These are phyloP conservation scores for Eucalyptus rudis DNA, from an alignment of 345 rosid genomes.

Conservation along the genomic window DNA sequence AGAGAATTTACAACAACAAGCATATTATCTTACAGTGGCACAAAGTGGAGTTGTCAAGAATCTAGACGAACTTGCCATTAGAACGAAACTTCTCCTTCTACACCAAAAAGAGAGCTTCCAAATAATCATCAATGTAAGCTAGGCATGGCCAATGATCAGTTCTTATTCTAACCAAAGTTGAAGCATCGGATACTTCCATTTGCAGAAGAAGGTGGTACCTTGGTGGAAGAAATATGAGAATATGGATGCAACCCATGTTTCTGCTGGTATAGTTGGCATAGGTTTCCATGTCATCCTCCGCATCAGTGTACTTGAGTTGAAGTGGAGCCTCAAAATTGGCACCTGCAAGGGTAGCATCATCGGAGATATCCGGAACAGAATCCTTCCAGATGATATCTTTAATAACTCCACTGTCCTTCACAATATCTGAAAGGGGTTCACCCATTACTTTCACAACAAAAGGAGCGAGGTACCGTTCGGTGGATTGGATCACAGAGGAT, in stretches of 20 bases:
- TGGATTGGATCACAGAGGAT: conserved; percentile 27
- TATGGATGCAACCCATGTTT: conserved; percentile 53
- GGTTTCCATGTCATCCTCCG: conserved; percentile 35
- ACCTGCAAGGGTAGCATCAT: conserved; percentile 6
- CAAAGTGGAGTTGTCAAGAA: neutral
- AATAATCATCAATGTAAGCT: conserved; percentile 87
- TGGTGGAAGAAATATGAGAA: conserved; percentile 85
- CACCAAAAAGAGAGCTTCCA: conserved; percentile 67
- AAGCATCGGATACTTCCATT: conserved; percentile 76
- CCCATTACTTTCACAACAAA: conserved; percentile 74
- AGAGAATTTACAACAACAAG: neutral
- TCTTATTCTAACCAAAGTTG: conserved; percentile 84
- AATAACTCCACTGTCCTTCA: conserved; percentile 59
- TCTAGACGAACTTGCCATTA: neutral
- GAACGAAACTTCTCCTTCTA: conserved; percentile 2
- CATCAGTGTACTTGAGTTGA: conserved; percentile 50
- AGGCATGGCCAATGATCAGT: conserved; percentile 99
- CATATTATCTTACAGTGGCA: neutral
- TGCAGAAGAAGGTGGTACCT: conserved; percentile 85
- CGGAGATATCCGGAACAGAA: conserved; percentile 5
- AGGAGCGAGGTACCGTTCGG: conserved; percentile 45
- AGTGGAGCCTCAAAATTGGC: conserved; percentile 31
- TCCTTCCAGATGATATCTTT: conserved; percentile 48
- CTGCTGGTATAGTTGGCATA: conserved; percentile 25
- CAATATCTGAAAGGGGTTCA: conserved; percentile 48